Base-by-base conservation (phyloP, 768 basidiomycete species). In the Clitopilus passeckerianus region DNA sequence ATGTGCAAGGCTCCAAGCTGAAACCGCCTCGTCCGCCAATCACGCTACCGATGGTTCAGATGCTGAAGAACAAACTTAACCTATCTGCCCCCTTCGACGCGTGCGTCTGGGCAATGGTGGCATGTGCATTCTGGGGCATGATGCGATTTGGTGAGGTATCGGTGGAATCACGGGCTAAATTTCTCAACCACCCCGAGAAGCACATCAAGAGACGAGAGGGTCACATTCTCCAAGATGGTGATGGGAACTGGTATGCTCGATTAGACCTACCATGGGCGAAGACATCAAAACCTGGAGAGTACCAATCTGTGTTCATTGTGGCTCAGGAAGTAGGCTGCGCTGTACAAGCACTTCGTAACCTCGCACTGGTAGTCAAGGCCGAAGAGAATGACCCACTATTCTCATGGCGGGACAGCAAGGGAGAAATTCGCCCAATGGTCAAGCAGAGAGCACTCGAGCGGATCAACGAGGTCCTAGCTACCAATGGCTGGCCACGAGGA, bases 101-200 rank as follows among this genome's bases (percentile, higher is more conserved):
- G 0, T 76, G 74, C 33, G 55, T 77, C 0, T 77, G 75, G 75
- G 75, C 77, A 0, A 68, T 71, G 50, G 69, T 68, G 0, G 33
- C 58, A 0, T 76, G 70, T 56, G 72, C 74, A 0, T 79, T 80
- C 63, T 79, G 70, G 68, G 76, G 76, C 0, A 58, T 77, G 56
- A 72, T 75, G 70, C 62, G 70, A 0, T 74, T 77, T 56, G 74
- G 77, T 0, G 75, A 80, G 60, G 69, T 74, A 0, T 63, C 75
- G 0, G 73, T 76, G 0, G 27, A 50, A 4, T 30, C 27, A 30
- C 3, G 27, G 27, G 56, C 71, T 0, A 62, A 64, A 1, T 10
- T 34, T 0, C 58, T 44, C 10, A 77, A 74, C 57, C 35, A 65
- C 50, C 37, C 43, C 0, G 2, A 12, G 0, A 60, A 61, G 27